A percentile compares a stretch with the other conserved stretches of the same genome.
These are phyloP conservation scores for Pseudocercospora vitis DNA, from an alignment of 2,329 filamentous ascomycete genomes.

Conservation along the genomic window DNA sequence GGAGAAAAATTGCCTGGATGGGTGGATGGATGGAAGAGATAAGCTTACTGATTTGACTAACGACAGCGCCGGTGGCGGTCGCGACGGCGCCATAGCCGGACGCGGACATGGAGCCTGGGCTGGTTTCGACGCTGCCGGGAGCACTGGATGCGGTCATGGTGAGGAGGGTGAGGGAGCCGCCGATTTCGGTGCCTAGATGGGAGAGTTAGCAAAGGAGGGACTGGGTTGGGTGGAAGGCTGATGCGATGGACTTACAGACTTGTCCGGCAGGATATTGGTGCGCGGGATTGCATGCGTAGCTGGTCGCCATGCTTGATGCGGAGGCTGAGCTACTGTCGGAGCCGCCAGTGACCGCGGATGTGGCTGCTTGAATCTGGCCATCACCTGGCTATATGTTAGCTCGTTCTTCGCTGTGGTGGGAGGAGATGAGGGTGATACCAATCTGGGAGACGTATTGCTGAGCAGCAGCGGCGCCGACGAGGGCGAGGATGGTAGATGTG, in stretches of 20 bases:
- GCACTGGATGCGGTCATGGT: not conserved
- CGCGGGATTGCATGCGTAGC: not conserved
- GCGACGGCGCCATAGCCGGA: not conserved
- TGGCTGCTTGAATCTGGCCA: constrained; percentile 13
- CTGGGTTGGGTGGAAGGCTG: no score
- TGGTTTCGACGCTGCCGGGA: not conserved
- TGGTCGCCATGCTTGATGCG: not conserved
- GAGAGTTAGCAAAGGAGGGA: no score
- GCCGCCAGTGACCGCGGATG: not conserved
- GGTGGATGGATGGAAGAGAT: not conserved
- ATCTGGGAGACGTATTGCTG: constrained; percentile 15
- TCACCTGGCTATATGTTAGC: constrained; percentile 6
- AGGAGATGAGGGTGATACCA: not conserved
- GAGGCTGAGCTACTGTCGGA: not conserved
- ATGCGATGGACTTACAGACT: not conserved
- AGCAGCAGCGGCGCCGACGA: constrained; percentile 11
- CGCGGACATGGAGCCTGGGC: not conserved
- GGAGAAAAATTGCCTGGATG: no score
- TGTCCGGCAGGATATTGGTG: not conserved
- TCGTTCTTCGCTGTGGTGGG: not conserved
- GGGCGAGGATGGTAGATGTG: constrained; percentile 1
- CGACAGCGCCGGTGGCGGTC: not conserved
- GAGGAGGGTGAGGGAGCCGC: not conserved
- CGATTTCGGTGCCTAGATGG: not conserved
- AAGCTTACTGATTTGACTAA: not conserved